A percentile compares a stretch with the other conserved stretches of the same genome.
Conservation (phyloP, 163 green algal species). For the Prototheca cutis region DNA sequence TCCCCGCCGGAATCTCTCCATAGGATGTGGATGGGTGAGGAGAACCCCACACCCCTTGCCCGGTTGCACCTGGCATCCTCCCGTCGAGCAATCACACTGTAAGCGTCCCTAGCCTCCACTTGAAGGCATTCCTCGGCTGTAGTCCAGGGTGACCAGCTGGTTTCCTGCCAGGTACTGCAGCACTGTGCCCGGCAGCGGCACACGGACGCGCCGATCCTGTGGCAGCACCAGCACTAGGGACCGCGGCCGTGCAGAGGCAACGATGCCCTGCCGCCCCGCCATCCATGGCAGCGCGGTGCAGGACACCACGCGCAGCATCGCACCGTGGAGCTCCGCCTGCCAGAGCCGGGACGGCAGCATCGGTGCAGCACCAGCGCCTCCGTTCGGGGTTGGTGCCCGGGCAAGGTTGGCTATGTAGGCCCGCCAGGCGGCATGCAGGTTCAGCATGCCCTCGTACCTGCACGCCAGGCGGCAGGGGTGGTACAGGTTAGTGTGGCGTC, state of each 20-base stretch:
- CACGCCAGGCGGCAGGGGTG: neutral
- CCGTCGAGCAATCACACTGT: neutral
- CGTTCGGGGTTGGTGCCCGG: neutral
- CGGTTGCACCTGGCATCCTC: neutral
- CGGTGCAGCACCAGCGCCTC: too few species aligned
- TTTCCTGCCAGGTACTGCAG: neutral
- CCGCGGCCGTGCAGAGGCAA: constrained; percentile 7
- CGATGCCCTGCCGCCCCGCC: constrained; percentile 6
- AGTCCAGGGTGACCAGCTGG: neutral
- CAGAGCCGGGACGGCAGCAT: too few species aligned
- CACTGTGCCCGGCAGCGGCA: neutral
- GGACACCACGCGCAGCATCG: neutral
- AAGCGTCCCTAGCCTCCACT: neutral
- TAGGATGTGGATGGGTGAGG: neutral
- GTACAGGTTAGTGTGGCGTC: neutral
- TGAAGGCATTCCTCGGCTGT: neutral
- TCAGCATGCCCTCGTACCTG: neutral
- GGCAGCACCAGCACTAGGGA: neutral
- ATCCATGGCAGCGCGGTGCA: neutral
- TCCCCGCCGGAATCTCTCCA: neutral
- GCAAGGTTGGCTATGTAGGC: neutral
- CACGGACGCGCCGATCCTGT: neutral
- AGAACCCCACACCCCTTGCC: neutral
- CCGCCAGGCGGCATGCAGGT: neutral
- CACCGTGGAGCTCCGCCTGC: neutral